A percentile compares a stretch with the other conserved stretches of the same genome.
These are phyloP conservation scores for Saccharomycopsis crataegensis DNA, from an alignment of 1,139 yeast genomes.

Conservation along the genomic window DNA sequence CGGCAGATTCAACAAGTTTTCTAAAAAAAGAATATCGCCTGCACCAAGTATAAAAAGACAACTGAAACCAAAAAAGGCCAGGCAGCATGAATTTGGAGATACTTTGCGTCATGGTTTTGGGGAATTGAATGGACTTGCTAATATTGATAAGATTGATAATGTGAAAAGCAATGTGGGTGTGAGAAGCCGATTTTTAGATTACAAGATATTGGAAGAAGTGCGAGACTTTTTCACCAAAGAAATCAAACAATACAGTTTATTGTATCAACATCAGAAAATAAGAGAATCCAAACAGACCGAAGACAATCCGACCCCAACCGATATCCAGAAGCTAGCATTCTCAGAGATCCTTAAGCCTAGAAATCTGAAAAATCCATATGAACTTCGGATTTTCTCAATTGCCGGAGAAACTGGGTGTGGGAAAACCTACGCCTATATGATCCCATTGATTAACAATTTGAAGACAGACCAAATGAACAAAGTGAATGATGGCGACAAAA, in stretches of 20 bases:
- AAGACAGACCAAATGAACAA: constrained; percentile 42
- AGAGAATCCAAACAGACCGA: constrained; percentile 19
- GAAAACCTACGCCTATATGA: constrained; percentile 85
- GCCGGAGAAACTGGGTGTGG: constrained; percentile 98
- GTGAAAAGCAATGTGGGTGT: neutral
- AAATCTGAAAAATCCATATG: constrained; percentile 28
- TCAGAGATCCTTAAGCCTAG: constrained; percentile 37
- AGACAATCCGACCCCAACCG: constrained; percentile 40
- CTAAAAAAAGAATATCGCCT: neutral
- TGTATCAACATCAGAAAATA: constrained; percentile 29
- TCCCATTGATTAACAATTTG: constrained; percentile 64
- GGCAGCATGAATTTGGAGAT: constrained; percentile 13
- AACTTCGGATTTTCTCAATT: constrained; percentile 59
- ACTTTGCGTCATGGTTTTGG: constrained; percentile 12
- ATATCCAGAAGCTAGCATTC: constrained; percentile 54
- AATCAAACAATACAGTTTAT: constrained; percentile 32
- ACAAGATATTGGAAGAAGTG: constrained; percentile 61
- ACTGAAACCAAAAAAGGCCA: neutral
- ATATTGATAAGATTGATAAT: constrained; percentile 4
- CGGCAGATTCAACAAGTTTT: neutral
- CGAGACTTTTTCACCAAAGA: constrained; percentile 57
- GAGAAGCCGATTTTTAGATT: constrained; percentile 28
- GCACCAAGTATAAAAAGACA: neutral
- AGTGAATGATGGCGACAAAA: neutral
- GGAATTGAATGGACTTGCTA: constrained; percentile 9